phyloP scores from a whole-genome alignment of 2,329 filamentous ascomycete species.

The Pseudocercospora musae region DNA sequence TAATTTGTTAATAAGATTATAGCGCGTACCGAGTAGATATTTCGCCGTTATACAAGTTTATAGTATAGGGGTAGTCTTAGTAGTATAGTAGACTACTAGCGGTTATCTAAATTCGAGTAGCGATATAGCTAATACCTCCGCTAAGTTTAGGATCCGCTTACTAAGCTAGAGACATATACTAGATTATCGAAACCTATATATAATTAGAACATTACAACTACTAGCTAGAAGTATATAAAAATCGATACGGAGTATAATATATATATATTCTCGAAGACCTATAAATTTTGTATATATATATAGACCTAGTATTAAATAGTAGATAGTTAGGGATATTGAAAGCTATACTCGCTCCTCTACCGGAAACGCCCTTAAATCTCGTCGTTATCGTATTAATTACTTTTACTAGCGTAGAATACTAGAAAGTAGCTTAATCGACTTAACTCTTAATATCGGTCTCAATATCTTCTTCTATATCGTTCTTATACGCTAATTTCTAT shows the following conservation, averaged over 20 bases:
- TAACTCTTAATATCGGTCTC: too few species aligned
- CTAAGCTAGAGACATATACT: background rate
- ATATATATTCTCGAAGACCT: background rate
- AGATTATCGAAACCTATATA: background rate
- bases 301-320: background rate
- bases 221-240: background rate
- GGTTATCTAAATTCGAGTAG: background rate
- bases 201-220: background rate
- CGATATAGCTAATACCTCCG: background rate
- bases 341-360: background rate
- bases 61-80: background rate
- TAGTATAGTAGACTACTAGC: background rate
- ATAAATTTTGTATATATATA: background rate
- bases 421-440: too few species aligned
- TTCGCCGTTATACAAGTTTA: background rate
- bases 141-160: background rate
- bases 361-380: background rate
- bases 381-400: too few species aligned
- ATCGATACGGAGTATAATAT: background rate
- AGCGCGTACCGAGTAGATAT: background rate
- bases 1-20: background rate
- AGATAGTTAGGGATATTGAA: background rate
- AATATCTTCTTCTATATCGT: background rate
- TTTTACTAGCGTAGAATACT: too few species aligned
- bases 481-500: background rate